phyloP scores from a whole-genome alignment of 2,329 filamentous ascomycete genomes.

The Seiridium unicorne region DNA sequence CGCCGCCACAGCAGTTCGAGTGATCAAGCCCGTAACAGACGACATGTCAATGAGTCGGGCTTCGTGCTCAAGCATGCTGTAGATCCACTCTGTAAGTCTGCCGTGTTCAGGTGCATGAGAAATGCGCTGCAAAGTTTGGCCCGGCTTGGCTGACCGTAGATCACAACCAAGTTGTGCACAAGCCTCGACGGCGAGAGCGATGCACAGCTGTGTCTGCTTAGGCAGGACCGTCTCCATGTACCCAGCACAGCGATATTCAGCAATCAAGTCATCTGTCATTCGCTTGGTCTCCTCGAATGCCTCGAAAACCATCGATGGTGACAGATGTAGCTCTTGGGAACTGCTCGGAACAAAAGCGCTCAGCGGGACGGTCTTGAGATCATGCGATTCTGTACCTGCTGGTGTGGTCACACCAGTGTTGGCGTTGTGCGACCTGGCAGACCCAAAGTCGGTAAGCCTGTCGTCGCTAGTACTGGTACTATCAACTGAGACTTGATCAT shows the following conservation, averaged over 20 bases:
- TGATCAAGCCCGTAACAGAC: too few species aligned
- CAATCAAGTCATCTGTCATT: slow-evolving; percentile 9
- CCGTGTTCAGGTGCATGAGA: slow-evolving; percentile 1
- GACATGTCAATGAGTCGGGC: slow-evolving; percentile 6
- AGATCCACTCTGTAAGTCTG: slow-evolving; percentile 9
- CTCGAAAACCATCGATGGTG: background rate
- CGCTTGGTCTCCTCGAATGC: slow-evolving; percentile 9
- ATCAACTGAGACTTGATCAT: too few species aligned
- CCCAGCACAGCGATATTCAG: background rate
- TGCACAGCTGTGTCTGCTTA: background rate
- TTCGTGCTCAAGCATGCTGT: slow-evolving; percentile 10
- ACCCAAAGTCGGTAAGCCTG: too few species aligned
- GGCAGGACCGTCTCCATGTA: slow-evolving; percentile 2
- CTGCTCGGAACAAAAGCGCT: too few species aligned
- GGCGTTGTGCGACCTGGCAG: too few species aligned
- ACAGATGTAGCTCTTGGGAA: background rate
- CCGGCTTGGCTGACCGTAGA: slow-evolving; percentile 2
- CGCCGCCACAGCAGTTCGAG: too few species aligned
- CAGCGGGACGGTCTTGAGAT: too few species aligned
- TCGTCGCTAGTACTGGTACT: too few species aligned
- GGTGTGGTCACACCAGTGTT: too few species aligned
- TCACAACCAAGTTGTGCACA: slow-evolving; percentile 9
- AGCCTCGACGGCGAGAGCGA: slow-evolving; percentile 12
- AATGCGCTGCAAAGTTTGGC: slow-evolving; percentile 8
- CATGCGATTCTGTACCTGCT: too few species aligned